A percentile compares a stretch with the other conserved stretches of the same genome.
Evolutionary conservation across 371 early-diverging fungal species (phyloP).

Genomic region (Chytridium lagenaria): DNA sequence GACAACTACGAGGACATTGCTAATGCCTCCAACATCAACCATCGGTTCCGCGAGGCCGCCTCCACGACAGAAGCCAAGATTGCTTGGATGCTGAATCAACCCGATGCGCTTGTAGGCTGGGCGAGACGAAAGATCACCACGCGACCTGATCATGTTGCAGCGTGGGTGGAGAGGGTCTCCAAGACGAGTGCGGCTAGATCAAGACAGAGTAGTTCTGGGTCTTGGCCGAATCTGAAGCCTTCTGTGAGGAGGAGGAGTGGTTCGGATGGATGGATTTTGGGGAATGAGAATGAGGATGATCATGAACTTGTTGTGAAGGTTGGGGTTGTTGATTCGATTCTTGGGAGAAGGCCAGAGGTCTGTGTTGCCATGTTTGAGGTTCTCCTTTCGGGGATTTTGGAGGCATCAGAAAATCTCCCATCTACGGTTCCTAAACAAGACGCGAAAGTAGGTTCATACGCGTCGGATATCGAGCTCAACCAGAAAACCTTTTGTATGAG

Average conservation of each 20-base stretch:
- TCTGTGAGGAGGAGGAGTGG: no score
- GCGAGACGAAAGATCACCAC: background rate
- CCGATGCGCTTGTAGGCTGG: background rate
- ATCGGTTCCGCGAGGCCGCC: background rate
- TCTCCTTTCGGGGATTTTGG: background rate
- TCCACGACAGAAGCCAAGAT: background rate
- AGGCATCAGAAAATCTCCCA: background rate
- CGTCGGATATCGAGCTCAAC: background rate
- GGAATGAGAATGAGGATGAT: background rate
- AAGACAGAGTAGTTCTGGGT: no score
- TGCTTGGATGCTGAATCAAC: background rate
- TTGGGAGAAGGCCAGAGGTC: background rate
- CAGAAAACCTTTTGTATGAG: background rate
- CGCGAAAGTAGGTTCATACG: background rate
- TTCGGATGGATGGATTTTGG: background rate
- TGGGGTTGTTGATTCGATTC: background rate
- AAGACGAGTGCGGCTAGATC: background rate
- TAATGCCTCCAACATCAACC: background rate
- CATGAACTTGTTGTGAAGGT: background rate
- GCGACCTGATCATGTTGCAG: background rate
- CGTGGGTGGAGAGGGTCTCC: background rate
- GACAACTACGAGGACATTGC: background rate
- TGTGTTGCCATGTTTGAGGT: background rate
- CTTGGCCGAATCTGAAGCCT: no score
- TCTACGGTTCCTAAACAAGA: background rate